A percentile compares a stretch with the other conserved stretches of the same genome.
phyloP scores from a whole-genome alignment of 2,329 filamentous ascomycete species.

The Penicillium freii region DNA sequence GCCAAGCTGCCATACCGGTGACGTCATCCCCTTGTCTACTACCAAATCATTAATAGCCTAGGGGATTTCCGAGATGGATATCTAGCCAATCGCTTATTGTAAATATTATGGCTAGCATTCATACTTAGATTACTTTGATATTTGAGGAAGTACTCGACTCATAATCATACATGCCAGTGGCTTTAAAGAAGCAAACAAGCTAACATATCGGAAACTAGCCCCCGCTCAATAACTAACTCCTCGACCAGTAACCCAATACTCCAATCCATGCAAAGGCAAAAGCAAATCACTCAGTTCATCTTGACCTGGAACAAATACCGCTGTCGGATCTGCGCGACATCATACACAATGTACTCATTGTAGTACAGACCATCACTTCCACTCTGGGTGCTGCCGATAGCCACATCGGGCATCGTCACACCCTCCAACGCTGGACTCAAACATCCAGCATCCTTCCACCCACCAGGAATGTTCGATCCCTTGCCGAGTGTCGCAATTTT shows the following conservation, averaged over 20 bases:
- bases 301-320: slow-evolving; percentile 46
- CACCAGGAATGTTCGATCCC: slow-evolving; percentile 61
- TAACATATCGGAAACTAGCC: background rate
- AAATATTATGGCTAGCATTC: background rate
- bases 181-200: background rate
- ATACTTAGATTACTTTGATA: background rate
- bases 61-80: no score
- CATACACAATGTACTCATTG: slow-evolving; percentile 52
- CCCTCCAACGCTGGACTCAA: slow-evolving; percentile 66
- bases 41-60: no score
- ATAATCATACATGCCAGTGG: background rate
- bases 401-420: slow-evolving; percentile 57
- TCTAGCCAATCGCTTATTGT: background rate
- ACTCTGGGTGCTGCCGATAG: background rate
- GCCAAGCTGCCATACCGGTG: no score
- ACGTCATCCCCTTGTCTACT: no score
- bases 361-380: slow-evolving; percentile 24
- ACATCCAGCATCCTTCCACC: slow-evolving; percentile 72
- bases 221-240: background rate
- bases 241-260: background rate
- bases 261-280: background rate
- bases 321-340: slow-evolving; percentile 49
- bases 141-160: background rate
- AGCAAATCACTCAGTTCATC: slow-evolving; percentile 31
- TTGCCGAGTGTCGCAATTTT: slow-evolving; percentile 69